A percentile compares a stretch with the other conserved stretches of the same genome.
These are phyloP conservation scores for Trichosporon ovoides DNA, from an alignment of 1,284 basidiomycete species.

Conservation along the genomic window DNA sequence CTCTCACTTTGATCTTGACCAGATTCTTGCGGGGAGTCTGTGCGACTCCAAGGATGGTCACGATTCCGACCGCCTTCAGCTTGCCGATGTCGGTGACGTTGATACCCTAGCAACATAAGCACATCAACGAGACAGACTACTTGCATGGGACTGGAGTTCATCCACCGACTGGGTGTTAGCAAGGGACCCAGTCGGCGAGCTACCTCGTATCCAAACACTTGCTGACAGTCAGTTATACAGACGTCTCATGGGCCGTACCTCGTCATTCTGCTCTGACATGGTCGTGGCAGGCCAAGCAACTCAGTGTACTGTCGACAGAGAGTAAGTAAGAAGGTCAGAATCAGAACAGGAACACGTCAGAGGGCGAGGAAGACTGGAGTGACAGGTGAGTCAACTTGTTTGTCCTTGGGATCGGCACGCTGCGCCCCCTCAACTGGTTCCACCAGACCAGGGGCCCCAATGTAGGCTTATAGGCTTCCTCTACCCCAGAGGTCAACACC, in stretches of 20 bases:
- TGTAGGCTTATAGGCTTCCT: no score
- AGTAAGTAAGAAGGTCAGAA: constrained; percentile 6
- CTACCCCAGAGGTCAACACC: no score
- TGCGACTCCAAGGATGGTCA: constrained; percentile 52
- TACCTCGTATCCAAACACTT: constrained; percentile 24
- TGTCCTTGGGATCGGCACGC: no score
- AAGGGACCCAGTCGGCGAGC: background rate
- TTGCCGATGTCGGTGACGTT: constrained; percentile 90
- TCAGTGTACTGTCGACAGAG: background rate
- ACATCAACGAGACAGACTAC: constrained; percentile 24
- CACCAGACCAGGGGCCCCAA: no score
- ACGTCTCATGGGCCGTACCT: constrained; percentile 17
- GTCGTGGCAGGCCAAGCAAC: background rate
- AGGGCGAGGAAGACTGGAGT: constrained; percentile 3
- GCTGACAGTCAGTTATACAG: background rate
- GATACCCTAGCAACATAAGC: constrained; percentile 62
- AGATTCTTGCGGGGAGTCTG: constrained; percentile 76
- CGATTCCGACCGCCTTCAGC: constrained; percentile 62
- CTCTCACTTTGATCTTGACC: constrained; percentile 81
- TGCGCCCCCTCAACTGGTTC: no score
- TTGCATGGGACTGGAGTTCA: constrained; percentile 78
- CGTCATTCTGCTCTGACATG: constrained; percentile 36
- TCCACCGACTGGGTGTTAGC: constrained; percentile 61
- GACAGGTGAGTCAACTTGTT: background rate
- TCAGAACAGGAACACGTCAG: constrained; percentile 4